These are phyloP conservation scores for Blastobotrys apis DNA, from an alignment of 1,139 yeast species.

Conservation along the genomic window DNA sequence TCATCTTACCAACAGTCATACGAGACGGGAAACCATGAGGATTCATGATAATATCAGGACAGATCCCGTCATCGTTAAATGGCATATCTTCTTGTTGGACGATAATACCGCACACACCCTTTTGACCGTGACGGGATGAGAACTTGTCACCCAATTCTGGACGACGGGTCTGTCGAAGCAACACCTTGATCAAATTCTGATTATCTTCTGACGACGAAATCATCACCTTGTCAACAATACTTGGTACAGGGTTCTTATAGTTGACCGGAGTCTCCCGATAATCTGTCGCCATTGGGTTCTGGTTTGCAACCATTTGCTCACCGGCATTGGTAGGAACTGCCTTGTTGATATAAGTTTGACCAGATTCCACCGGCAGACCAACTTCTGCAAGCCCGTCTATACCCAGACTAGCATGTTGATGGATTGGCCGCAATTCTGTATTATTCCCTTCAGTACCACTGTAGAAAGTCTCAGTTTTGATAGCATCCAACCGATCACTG, in stretches of 20 bases:
- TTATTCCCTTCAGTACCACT: slow-evolving; percentile 36
- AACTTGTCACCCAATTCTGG: slow-evolving; percentile 98
- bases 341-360: slow-evolving; percentile 91
- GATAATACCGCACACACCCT: slow-evolving; percentile 98
- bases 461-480: slow-evolving; percentile 60
- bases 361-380: slow-evolving; percentile 84
- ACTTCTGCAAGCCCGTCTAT: slow-evolving; percentile 97
- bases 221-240: slow-evolving; percentile 96
- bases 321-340: slow-evolving; percentile 86
- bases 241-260: slow-evolving; percentile 93
- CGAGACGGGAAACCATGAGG: slow-evolving; percentile 99
- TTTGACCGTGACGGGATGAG: slow-evolving; percentile 96
- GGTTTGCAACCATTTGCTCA: slow-evolving; percentile 49
- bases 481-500: slow-evolving; percentile 85
- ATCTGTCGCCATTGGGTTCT: slow-evolving; percentile 34
- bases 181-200: slow-evolving; percentile 87
- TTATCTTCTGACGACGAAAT: slow-evolving; percentile 94
- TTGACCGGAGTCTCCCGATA: slow-evolving; percentile 88
- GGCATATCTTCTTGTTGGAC: slow-evolving; percentile 97
- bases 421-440: slow-evolving; percentile 63
- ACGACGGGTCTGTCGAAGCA: slow-evolving; percentile 91
- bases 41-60: slow-evolving; percentile 95
- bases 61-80: slow-evolving; percentile 81
- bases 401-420: slow-evolving; percentile 82
- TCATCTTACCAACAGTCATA: slow-evolving; percentile 99